Base-by-base conservation (phyloP, 2,329 filamentous ascomycete genomes). In the Colletotrichum truncatum region DNA sequence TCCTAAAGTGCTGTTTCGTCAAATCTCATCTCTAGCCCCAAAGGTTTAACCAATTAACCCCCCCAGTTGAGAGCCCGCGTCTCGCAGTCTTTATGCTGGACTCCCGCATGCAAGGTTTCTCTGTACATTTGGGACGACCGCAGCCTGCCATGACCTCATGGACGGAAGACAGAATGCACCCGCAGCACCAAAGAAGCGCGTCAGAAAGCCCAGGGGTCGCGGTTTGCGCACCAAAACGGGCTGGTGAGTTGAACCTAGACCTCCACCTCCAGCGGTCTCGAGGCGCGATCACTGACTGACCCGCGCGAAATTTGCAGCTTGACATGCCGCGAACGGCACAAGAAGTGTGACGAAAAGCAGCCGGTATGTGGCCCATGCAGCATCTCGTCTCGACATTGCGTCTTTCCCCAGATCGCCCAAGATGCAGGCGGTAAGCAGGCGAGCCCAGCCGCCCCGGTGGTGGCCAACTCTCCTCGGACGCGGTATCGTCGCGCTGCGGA, bases 301-400 rank as follows among this genome's bases (percentile, higher is more conserved):
- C 32, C 46, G 5, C n/a, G n/a, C n/a, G n/a, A n/a, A 11, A 36
- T 7, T 34, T 11, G 58, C 67, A 81, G 78, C 67, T 71, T 80
- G 45, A 81, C 79, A 12, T 84, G 81, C 69, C 78, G 81, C 51
- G 76, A 76, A 63, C 74, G 83, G 60, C 79, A 84, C 65, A 82
- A 84, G 70, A 85, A 85, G 73, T 85, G 83, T 70, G 82, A 84
- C 67, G 82, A 85, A 72, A 74, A 73, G 34, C 80, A 68, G 38
- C 70, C 71, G 2, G 53, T 70, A 16, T 73, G 71, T 49, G 70
- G 71, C 12, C 70, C 71, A 14, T 73, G 71, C 58, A 67, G 56
- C 26, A 64, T 70, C 25, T 70, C 71, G 30, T 67, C 56, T 30
- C 71, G 72, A 26, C 45, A 64, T 10, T 73, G 72, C 41, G 66